Evolutionary conservation across 2,329 filamentous ascomycete species (phyloP).

Genomic region (Emmonsiellopsis sp.): DNA sequence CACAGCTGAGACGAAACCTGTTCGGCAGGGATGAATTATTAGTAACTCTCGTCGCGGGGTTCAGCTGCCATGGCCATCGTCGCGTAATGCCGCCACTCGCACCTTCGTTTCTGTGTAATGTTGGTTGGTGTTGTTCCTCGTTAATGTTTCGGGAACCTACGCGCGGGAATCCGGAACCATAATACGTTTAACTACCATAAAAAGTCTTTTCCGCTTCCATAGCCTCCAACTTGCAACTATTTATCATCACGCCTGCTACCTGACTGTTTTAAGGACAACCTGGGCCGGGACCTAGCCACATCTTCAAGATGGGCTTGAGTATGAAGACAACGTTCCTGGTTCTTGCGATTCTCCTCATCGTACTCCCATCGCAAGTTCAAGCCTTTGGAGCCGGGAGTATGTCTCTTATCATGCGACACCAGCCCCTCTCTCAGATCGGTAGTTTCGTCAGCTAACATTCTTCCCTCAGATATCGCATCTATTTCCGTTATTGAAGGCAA

Average conservation of each 20-base stretch:
- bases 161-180: no score
- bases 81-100: neutral
- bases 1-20: neutral
- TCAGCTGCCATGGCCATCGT: neutral
- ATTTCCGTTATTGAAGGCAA: constrained; percentile 42
- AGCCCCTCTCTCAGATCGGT: constrained; percentile 4
- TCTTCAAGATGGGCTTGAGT: constrained; percentile 11
- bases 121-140: neutral
- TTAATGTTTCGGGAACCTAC: no score
- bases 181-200: no score
- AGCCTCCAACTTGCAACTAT: neutral
- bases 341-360: constrained; percentile 26
- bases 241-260: no score
- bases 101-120: neutral
- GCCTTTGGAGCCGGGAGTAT: constrained; percentile 38
- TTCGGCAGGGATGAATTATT: neutral
- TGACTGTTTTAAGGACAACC: neutral
- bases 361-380: constrained; percentile 29
- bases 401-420: constrained; percentile 8
- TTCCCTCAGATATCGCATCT: constrained; percentile 34
- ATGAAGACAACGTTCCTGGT: constrained; percentile 23
- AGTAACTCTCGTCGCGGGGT: neutral
- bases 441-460: no score
- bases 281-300: neutral
- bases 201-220: neutral